Conservation (phyloP, 2,329 filamentous ascomycete genomes). For the Aspergillus sp. region DNA sequence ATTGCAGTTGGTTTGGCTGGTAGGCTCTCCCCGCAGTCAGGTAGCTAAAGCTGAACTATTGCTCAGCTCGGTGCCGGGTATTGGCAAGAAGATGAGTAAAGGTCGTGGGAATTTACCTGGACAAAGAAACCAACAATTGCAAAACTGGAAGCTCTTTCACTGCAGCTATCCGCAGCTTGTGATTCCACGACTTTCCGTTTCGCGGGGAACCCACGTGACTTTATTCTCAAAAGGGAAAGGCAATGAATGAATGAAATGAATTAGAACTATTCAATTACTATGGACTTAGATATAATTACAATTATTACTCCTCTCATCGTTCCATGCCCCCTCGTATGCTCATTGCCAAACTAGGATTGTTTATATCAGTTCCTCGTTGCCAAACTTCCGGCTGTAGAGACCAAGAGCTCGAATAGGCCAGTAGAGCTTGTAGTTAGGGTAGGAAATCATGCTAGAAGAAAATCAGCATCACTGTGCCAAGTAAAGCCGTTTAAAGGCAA, state of each 20-base stretch:
- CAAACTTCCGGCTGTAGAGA: slow-evolving; percentile 71
- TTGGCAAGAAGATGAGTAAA: background rate
- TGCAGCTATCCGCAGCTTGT: background rate
- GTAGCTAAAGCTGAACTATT: no score
- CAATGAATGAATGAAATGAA: background rate
- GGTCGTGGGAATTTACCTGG: background rate
- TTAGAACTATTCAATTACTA: background rate
- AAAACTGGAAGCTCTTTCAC: background rate
- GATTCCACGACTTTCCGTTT: slow-evolving; percentile 10
- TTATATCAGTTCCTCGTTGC: slow-evolving; percentile 52
- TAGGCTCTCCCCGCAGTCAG: background rate
- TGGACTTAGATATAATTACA: background rate
- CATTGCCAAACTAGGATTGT: background rate
- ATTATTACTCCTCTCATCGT: background rate
- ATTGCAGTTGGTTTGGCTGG: background rate
- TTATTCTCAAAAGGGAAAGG: background rate
- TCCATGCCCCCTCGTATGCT: background rate
- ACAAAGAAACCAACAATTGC: background rate
- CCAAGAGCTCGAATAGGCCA: slow-evolving; percentile 92
- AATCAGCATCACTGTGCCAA: slow-evolving; percentile 15
- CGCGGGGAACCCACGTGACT: slow-evolving; percentile 8
- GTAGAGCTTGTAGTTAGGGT: slow-evolving; percentile 97
- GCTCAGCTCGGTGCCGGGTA: background rate
- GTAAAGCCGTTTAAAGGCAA: background rate
- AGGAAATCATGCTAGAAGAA: slow-evolving; percentile 76